Evolutionary conservation across 1,284 basidiomycete genomes (phyloP), one percentile per base, ranked within the genome.

Genomic region (Inonotus hispidus): DNA sequence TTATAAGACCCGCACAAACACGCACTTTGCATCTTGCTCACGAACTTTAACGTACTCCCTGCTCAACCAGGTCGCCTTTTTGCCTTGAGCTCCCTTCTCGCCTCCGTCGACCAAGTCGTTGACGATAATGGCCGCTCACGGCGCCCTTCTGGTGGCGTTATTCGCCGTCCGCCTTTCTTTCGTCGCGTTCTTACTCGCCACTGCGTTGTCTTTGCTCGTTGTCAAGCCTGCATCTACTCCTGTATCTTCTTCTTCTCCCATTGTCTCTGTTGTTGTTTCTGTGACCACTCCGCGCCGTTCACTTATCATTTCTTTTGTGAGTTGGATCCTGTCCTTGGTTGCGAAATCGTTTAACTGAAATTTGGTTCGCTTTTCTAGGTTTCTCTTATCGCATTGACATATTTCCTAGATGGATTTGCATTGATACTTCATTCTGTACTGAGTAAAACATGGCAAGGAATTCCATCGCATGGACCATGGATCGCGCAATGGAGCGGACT

Each of bases 331-430:
- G 25, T n/a, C n/a, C 19, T 10, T 1, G 23, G 25, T 21, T 21
- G 1, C n/a, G 2, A 4, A 4, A 21, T 45, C 41, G 13, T 45
- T 14, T 32, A 87, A 13, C 41, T 45, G 21, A 45, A 21, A 8
- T 8, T 32, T 43, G 41, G 11, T 43, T 43, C 27, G 25, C 25
- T 29, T 11, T 49, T 45, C 13, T 29, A 49, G 47, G n/a, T 23
- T 29, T 49, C 47, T 25, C 76, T 92, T 56, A 69, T 85, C 73
- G 85, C 94, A 76, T 66, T 95, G 75, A 79, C 94, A 72, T 85
- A 92, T 82, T 83, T 99, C 77, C 76, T 94, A 75, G 82, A 99
- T 81, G 80, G 95, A 60, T 74, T 88, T 55, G 77, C 84, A 7
- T 87, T 89, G 68, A 82, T 86, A 55, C 72, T 82, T 23, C 80